Percentiles rank a stretch among this genome's conserved stretches.
phyloP scores from a whole-genome alignment of 208 protist species.

The Trypanosoma grayi region DNA sequence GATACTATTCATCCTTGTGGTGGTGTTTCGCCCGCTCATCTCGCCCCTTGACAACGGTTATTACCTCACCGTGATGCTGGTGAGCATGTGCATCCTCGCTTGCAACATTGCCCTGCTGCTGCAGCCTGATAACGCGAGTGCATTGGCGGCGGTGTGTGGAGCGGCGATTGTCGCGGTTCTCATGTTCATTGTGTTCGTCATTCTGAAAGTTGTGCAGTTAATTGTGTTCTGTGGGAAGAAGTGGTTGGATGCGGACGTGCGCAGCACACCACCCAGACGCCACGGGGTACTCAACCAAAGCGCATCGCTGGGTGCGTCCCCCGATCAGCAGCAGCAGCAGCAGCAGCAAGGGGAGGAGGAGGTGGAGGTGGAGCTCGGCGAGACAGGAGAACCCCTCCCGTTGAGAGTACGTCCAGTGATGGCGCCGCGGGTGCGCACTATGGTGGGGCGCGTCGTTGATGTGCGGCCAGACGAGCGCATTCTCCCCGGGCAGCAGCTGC shows the following conservation, averaged over 20 bases:
- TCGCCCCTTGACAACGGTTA: conserved; percentile 7
- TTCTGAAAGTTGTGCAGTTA: not conserved
- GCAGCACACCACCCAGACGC: not conserved
- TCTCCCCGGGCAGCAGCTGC: not conserved
- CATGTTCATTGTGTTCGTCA: not conserved
- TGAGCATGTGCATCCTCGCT: not conserved
- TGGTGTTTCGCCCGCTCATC: conserved; percentile 1
- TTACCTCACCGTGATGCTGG: not conserved
- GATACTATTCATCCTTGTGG: not conserved
- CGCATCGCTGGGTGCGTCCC: not conserved
- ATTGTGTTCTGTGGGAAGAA: not conserved
- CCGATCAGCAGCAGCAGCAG: not conserved
- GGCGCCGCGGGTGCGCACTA: not conserved
- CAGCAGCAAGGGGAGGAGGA: not conserved
- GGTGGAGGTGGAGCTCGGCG: too few relatives aligned
- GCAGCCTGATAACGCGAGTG: not conserved
- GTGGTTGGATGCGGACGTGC: not conserved
- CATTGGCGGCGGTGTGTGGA: not conserved
- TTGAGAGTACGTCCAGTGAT: not conserved
- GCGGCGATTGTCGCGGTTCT: conserved; percentile 1
- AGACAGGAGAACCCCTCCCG: too few relatives aligned
- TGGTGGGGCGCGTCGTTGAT: not conserved
- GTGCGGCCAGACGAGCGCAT: not conserved
- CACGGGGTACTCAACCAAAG: not conserved
- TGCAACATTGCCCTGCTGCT: not conserved